Conservation (phyloP, 192 early-diverging fungal genomes). For the Rhizoclosmatium sp. region DNA sequence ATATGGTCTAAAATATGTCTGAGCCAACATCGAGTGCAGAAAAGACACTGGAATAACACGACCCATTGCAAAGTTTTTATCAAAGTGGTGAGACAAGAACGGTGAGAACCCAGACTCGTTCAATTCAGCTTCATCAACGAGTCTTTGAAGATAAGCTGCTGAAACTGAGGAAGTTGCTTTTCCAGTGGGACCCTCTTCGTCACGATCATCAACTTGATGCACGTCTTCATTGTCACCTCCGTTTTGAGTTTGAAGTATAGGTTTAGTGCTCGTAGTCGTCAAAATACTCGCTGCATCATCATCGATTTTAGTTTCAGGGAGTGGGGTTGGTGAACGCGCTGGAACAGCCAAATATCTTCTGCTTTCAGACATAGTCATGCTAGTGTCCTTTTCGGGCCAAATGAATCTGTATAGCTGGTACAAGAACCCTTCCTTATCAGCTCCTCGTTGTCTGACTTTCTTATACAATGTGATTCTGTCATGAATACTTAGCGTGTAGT, state of each 20-base stretch:
- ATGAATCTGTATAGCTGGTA: constrained; percentile 46
- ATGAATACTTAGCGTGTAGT: constrained; percentile 54
- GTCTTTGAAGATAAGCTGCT: constrained; percentile 50
- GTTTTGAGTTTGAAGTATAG: neutral
- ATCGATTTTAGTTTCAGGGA: neutral
- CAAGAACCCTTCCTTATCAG: constrained; percentile 39
- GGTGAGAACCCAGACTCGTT: constrained; percentile 56
- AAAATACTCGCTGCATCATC: neutral
- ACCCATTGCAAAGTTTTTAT: constrained; percentile 59
- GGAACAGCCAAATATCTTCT: neutral
- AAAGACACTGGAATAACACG: constrained; percentile 53
- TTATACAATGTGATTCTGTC: constrained; percentile 58
- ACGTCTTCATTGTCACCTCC: constrained; percentile 23
- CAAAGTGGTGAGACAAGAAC: constrained; percentile 58
- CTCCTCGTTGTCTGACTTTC: constrained; percentile 47
- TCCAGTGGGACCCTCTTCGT: constrained; percentile 4
- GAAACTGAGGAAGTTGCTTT: constrained; percentile 43
- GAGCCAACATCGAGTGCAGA: constrained; percentile 57
- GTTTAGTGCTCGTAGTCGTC: neutral
- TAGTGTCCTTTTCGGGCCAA: neutral
- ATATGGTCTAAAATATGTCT: constrained; percentile 61
- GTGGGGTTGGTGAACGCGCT: neutral
- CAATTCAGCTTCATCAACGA: constrained; percentile 55
- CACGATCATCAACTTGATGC: neutral
- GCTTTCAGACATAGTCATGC: neutral